Evolutionary conservation across 306 rosid genomes (phyloP), one percentile per base, ranked within the genome.

Genomic region (Fragaria vesca): DNA sequence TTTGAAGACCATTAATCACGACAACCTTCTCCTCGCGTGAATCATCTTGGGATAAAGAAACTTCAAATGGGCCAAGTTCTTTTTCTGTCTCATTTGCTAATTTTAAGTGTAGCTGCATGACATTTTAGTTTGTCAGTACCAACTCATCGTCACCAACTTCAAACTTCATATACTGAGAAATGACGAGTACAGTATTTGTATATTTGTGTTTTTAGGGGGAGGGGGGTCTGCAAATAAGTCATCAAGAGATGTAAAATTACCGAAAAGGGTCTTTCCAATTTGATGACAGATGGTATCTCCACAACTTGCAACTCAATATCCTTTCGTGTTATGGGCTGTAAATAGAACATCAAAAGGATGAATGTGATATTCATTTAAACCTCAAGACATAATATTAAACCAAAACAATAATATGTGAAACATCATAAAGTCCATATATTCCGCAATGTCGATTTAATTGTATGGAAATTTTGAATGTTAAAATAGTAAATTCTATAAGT

Each of bases 21-120:
- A 95, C 85, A 38, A 72, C 90, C 30, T 87, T 86, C 80, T 88
- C 96, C 42, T 83, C 93, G 36, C 26, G 81, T 58, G 86, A 86
- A 76, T 79, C 88, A 72, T 82, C 86, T 69, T 86, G 86, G 26
- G 89, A 86, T 75, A 95, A 80, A 74, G 81, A 87, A 84, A 95
- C 93, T 83, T 90, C 96, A 80, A 95, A 91, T 2, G 99, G 99
- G 69, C 99, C 97, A 58, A 93, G 73, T 86, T 85, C 95, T 83
- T 84, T 85, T 52, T 93, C 98, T 54, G 95, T 86, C 82, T 86
- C 91, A 83, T 93, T 93, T 69, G 85, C 73, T 73, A 95, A 85
- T 30, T 83, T 90, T 85, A 95, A 32, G 63, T 85, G 91, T 75
- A 93, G 88, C 99, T 93, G 97, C 82, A 87, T 45, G 72, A 67